Percentiles rank a stretch among this genome's conserved stretches.
Conservation (phyloP, 1,284 basidiomycete genomes). For the Moesziomyces sp. region DNA sequence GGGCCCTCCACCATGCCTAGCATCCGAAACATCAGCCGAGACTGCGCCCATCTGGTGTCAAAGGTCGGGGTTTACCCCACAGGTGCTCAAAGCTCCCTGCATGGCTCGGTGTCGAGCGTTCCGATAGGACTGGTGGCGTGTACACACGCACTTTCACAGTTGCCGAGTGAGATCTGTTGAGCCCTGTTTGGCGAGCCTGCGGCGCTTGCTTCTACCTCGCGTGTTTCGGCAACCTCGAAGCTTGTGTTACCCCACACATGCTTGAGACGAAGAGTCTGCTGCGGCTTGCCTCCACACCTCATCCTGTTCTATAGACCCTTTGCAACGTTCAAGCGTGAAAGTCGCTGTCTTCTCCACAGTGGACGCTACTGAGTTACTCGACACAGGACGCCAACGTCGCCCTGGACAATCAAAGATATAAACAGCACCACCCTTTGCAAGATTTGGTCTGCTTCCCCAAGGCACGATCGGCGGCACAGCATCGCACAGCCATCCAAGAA, state of each 20-base stretch:
- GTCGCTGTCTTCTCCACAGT: no score
- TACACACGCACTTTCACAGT: background rate
- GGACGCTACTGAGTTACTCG: no score
- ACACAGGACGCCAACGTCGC: no score
- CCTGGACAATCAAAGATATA: no score
- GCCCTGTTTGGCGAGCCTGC: background rate
- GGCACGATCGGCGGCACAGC: no score
- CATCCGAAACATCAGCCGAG: background rate
- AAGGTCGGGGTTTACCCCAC: background rate
- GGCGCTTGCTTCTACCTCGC: background rate
- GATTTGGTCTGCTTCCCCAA: no score
- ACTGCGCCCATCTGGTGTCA: background rate
- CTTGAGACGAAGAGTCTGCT: no score
- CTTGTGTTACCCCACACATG: background rate
- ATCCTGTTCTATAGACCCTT: no score
- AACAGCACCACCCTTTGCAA: no score
- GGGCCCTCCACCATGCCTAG: background rate
- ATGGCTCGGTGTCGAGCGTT: background rate
- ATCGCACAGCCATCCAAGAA: no score
- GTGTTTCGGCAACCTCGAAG: background rate
- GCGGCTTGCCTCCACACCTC: no score
- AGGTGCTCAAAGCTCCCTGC: background rate
- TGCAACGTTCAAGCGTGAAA: no score
- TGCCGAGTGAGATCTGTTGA: background rate
- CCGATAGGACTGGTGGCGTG: background rate